Evolutionary conservation across 2,329 filamentous ascomycete genomes (phyloP).

Genomic region (Coleophoma crateriformis): DNA sequence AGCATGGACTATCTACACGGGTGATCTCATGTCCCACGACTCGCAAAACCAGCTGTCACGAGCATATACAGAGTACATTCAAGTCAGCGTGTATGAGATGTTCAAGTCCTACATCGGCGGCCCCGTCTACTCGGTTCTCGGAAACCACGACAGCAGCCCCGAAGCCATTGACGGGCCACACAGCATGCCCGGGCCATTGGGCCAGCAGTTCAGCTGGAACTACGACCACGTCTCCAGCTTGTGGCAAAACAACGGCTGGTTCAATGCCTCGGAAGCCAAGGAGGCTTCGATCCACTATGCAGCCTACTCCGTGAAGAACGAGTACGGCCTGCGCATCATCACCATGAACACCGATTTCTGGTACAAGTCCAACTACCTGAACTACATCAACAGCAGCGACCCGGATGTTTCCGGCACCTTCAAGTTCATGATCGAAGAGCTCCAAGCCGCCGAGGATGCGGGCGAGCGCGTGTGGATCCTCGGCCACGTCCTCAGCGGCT

Average conservation of each 20-base stretch:
- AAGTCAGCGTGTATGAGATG: constrained; percentile 46
- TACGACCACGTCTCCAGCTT: constrained; percentile 48
- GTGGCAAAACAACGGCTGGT: constrained; percentile 52
- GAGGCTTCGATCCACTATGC: constrained; percentile 48
- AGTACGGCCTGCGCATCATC: constrained; percentile 45
- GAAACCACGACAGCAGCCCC: constrained; percentile 52
- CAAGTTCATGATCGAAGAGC: constrained; percentile 42
- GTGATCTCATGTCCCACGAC: constrained; percentile 51
- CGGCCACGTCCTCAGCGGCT: constrained; percentile 48
- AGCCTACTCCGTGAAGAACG: constrained; percentile 48
- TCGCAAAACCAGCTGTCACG: constrained; percentile 42
- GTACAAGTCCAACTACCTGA: constrained; percentile 38
- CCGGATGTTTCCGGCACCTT: constrained; percentile 43
- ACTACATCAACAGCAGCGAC: constrained; percentile 45
- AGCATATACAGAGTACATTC: constrained; percentile 46
- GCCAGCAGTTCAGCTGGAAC: constrained; percentile 52
- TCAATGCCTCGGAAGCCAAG: constrained; percentile 35
- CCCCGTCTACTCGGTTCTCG: constrained; percentile 49
- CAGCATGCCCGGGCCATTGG: constrained; percentile 43
- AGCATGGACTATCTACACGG: constrained; percentile 51
- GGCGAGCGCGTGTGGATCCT: constrained; percentile 49
- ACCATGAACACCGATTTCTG: constrained; percentile 47
- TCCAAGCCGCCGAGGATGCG: constrained; percentile 45
- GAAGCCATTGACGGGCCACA: constrained; percentile 47
- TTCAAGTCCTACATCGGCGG: constrained; percentile 50